A percentile compares a stretch with the other conserved stretches of the same genome.
These are phyloP conservation scores for Trametes versicolor DNA, from an alignment of 1,284 basidiomycete species.

Conservation along the genomic window DNA sequence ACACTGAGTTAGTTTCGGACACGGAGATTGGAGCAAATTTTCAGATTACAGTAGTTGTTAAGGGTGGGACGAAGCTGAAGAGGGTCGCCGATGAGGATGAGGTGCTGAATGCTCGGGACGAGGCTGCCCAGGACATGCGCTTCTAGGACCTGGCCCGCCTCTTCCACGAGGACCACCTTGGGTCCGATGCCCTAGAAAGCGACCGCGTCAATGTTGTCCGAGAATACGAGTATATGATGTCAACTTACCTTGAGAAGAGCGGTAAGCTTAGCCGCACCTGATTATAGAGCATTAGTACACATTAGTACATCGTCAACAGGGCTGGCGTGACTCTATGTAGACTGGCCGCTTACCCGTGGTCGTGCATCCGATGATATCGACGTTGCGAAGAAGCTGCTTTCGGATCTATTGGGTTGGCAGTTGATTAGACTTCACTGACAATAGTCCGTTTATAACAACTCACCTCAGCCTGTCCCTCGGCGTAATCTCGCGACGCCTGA, in stretches of 20 bases:
- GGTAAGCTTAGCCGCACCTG: conserved; percentile 74
- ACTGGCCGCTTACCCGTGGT: conserved; percentile 59
- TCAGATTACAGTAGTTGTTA: conserved; percentile 65
- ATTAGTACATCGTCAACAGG: background rate
- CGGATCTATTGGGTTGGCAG: conserved; percentile 37
- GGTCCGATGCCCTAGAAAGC: conserved; percentile 46
- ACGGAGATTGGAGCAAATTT: background rate
- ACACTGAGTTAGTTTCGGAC: background rate
- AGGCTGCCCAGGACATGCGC: conserved; percentile 72
- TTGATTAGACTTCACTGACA: background rate
- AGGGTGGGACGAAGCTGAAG: conserved; percentile 74
- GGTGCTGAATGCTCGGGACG: conserved; percentile 51
- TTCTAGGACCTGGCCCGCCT: conserved; percentile 83
- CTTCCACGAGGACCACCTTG: conserved; percentile 48
- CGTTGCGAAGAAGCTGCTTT: conserved; percentile 57
- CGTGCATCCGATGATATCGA: conserved; percentile 76
- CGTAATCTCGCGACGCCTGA: conserved; percentile 41
- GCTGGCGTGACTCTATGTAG: no score
- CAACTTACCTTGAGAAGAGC: conserved; percentile 61
- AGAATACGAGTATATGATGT: background rate
- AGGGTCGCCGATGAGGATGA: conserved; percentile 46
- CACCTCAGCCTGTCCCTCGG: conserved; percentile 51
- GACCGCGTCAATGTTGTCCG: background rate
- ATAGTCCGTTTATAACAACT: background rate
- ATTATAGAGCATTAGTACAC: background rate